Evolutionary conservation across 495 filamentous ascomycete genomes (phyloP).

Genomic region (Rostrohypoxylon terebratum): DNA sequence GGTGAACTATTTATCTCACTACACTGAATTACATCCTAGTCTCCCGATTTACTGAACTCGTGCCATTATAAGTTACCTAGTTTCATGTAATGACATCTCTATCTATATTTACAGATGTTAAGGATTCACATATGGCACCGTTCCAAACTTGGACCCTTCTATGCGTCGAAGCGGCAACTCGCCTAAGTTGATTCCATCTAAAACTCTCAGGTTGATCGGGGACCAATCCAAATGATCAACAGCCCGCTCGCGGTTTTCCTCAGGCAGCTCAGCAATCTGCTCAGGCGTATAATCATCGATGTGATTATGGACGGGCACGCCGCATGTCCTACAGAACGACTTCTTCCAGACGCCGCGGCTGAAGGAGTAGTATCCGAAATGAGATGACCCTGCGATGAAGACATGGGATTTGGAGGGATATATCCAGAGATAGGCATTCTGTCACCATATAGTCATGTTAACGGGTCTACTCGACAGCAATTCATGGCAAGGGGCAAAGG

Average conservation of each 20-base stretch:
- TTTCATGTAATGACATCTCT: no score
- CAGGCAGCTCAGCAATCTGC: conserved; percentile 41
- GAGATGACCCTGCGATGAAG: conserved; percentile 13
- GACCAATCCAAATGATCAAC: conserved; percentile 23
- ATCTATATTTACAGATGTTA: no score
- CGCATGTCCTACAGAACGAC: conserved; percentile 50
- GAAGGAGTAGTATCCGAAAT: conserved; percentile 45
- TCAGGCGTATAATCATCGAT: conserved; percentile 31
- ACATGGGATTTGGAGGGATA: conserved; percentile 43
- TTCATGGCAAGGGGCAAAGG: background rate
- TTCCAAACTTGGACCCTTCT: conserved; percentile 20
- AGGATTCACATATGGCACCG: conserved; percentile 32
- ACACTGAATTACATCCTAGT: no score
- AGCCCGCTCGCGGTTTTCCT: conserved; percentile 25
- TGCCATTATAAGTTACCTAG: no score
- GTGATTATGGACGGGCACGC: conserved; percentile 38
- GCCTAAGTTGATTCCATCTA: conserved; percentile 29
- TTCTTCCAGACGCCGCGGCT: conserved; percentile 38
- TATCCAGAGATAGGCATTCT: conserved; percentile 41
- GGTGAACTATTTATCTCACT: no score
- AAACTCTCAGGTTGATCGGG: conserved; percentile 39
- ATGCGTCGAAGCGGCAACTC: conserved; percentile 27
- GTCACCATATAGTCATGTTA: background rate
- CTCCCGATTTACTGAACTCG: background rate
- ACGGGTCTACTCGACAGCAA: background rate